Conservation (phyloP, 495 filamentous ascomycete genomes). For the Neurospora sp. region DNA sequence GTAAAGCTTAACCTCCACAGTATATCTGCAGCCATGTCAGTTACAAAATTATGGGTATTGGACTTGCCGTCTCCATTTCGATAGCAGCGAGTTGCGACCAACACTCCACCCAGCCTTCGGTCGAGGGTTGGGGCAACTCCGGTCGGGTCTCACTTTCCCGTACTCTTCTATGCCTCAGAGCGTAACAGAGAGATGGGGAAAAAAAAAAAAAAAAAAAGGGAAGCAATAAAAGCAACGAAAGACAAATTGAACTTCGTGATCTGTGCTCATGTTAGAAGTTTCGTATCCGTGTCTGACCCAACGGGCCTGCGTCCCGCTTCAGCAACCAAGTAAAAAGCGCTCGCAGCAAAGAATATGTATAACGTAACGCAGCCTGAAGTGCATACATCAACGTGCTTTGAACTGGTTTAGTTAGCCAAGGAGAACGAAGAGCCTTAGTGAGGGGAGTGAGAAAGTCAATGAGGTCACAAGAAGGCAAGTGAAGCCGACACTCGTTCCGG, state of each 20-base stretch:
- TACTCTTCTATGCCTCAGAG: neutral
- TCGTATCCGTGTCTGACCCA: neutral
- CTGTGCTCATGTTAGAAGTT: neutral
- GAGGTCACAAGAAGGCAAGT: neutral
- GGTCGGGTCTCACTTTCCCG: neutral
- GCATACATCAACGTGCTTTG: neutral
- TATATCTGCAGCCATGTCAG: neutral
- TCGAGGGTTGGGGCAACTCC: neutral
- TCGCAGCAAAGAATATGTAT: neutral
- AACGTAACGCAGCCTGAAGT: neutral
- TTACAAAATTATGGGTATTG: neutral
- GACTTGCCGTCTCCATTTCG: no score
- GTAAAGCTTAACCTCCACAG: neutral
- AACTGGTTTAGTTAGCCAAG: neutral
- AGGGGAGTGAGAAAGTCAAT: neutral
- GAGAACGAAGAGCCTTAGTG: neutral
- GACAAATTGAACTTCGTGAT: neutral
- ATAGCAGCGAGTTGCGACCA: neutral
- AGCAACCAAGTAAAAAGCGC: neutral
- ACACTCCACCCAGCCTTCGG: neutral
- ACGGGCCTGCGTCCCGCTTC: neutral
- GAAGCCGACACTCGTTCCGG: neutral
- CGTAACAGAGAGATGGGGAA: neutral
- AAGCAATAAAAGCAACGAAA: neutral
- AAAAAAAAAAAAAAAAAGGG: neutral